Conservation (phyloP, 352 stramenopile species). For the Phytopythium litorale region DNA sequence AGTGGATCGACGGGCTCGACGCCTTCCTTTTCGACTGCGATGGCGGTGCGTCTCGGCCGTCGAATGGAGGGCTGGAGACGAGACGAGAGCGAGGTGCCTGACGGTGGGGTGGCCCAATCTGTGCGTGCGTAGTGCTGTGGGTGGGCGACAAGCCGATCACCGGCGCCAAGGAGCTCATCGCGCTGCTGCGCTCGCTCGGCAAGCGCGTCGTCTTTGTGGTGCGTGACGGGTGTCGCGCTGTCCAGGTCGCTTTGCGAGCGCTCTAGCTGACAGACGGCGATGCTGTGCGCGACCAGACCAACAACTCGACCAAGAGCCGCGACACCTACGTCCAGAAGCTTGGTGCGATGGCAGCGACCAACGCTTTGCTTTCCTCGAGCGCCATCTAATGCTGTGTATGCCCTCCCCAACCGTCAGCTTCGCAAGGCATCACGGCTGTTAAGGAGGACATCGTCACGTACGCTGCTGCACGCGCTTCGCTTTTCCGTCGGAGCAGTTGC, state of each 20-base stretch:
- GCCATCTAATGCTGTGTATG: background rate
- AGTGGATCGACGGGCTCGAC: conserved; percentile 63
- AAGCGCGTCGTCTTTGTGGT: conserved; percentile 87
- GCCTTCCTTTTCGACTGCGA: conserved; percentile 84
- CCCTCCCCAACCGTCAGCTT: conserved; percentile 26
- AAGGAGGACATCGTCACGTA: conserved; percentile 82
- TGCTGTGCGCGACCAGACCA: conserved; percentile 38
- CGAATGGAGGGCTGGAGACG: too few species aligned
- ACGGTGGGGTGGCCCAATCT: background rate
- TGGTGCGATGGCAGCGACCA: conserved; percentile 22
- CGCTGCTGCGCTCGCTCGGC: conserved; percentile 60
- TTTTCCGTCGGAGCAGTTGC: background rate
- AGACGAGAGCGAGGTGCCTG: background rate
- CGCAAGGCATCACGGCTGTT: conserved; percentile 59
- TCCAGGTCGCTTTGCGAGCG: background rate
- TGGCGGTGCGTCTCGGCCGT: conserved; percentile 34
- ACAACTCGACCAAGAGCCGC: conserved; percentile 83
- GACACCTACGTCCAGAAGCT: conserved; percentile 84
- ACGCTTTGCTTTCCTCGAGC: background rate
- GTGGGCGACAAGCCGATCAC: conserved; percentile 56
- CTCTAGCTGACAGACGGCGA: background rate
- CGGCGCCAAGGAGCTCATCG: conserved; percentile 61
- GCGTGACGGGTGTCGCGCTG: background rate
- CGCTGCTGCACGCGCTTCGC: conserved; percentile 6
- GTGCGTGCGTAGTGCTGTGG: conserved; percentile 48